phyloP scores from a whole-genome alignment of 2,329 filamentous ascomycete species.

The Calonectria pteridis region DNA sequence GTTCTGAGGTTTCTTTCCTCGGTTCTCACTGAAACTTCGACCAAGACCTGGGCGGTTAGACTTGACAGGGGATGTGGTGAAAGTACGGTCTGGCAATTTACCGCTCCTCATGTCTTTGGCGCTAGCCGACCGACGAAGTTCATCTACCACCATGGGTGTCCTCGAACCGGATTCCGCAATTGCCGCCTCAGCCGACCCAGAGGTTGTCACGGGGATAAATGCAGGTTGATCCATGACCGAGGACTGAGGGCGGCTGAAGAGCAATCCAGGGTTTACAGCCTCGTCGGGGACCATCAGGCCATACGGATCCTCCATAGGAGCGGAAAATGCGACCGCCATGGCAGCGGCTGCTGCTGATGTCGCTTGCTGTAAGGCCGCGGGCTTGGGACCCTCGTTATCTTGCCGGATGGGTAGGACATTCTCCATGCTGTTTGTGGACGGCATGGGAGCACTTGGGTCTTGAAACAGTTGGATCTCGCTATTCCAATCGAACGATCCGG shows the following conservation, averaged over 20 bases:
- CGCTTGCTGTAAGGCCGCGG: constrained; percentile 50
- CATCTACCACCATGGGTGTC: constrained; percentile 45
- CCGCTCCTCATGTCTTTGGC: constrained; percentile 57
- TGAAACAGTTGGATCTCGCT: constrained; percentile 68
- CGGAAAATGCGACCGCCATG: constrained; percentile 57
- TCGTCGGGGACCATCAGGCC: constrained; percentile 58
- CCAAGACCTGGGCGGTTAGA: constrained; percentile 63
- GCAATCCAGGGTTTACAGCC: constrained; percentile 70
- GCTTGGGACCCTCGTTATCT: constrained; percentile 65
- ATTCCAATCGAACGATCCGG: constrained; percentile 69
- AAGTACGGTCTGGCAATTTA: constrained; percentile 56
- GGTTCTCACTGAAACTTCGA: constrained; percentile 67
- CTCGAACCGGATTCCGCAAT: constrained; percentile 43
- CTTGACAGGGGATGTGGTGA: constrained; percentile 66
- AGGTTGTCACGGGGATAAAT: constrained; percentile 48
- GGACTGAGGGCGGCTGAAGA: constrained; percentile 66
- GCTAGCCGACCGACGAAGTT: constrained; percentile 60
- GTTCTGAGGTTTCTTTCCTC: constrained; percentile 57
- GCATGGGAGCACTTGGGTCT: constrained; percentile 50
- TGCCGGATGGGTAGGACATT: constrained; percentile 54
- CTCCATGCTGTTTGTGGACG: constrained; percentile 51
- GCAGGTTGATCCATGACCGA: constrained; percentile 57
- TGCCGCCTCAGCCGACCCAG: constrained; percentile 45
- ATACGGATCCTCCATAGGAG: constrained; percentile 65
- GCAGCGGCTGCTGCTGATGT: constrained; percentile 42